Conservation (phyloP, 306 rosid genomes). For the Medicago lupulina region DNA sequence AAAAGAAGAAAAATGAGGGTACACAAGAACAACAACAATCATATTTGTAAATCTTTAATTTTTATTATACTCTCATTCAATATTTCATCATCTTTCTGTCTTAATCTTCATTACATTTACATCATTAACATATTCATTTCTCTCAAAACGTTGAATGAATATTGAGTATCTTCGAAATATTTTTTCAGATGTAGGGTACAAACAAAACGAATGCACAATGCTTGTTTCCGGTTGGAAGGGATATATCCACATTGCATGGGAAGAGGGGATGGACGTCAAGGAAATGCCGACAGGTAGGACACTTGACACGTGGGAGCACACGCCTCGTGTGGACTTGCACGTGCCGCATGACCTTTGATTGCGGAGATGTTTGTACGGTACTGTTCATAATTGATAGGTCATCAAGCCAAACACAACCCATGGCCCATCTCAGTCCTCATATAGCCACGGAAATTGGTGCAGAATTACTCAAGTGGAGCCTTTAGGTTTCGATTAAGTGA, state of each 20-base stretch:
- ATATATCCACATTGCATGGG: neutral
- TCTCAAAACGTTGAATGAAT: no score
- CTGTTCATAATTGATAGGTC: no score
- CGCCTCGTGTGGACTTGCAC: neutral
- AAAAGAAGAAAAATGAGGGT: neutral
- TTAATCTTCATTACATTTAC: no score
- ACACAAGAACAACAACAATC: neutral
- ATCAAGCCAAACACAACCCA: neutral
- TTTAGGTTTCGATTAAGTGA: no score
- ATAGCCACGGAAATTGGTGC: neutral
- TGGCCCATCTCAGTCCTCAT: neutral
- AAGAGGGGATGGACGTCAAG: neutral
- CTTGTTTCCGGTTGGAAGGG: neutral
- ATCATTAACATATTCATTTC: no score
- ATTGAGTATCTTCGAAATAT: no score
- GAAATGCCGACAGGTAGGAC: neutral
- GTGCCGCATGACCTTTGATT: neutral
- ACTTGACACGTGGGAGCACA: neutral
- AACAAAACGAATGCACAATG: neutral
- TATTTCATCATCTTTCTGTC: no score
- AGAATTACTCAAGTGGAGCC: no score
- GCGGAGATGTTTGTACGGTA: neutral
- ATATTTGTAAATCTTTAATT: no score
- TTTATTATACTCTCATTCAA: no score
- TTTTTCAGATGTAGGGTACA: neutral